These are phyloP conservation scores for Aspergillus bertholletiae DNA, from an alignment of 495 filamentous ascomycete species.

Conservation along the genomic window DNA sequence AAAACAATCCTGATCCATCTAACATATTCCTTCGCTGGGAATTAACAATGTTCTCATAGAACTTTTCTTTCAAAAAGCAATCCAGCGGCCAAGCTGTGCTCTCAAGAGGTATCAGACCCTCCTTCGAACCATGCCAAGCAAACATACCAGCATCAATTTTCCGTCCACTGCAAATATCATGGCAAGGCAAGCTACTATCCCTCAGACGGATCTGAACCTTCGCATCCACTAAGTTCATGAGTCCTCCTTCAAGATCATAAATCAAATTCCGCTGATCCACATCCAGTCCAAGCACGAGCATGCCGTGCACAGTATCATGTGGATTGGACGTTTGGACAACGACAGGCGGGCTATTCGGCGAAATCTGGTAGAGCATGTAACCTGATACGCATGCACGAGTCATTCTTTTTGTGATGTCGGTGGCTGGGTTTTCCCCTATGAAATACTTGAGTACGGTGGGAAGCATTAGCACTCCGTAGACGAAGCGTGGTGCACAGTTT, in stretches of 20 bases:
- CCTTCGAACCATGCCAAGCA: constrained; percentile 12
- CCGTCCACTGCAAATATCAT: constrained; percentile 7
- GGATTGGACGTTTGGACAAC: constrained; percentile 17
- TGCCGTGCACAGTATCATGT: constrained; percentile 18
- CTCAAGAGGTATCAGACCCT: constrained; percentile 11
- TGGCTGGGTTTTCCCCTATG: constrained; percentile 12
- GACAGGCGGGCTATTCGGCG: constrained; percentile 13
- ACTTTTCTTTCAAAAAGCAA: constrained; percentile 15
- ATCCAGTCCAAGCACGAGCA: constrained; percentile 27
- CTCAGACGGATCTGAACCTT: constrained; percentile 18
- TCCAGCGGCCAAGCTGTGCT: constrained; percentile 14
- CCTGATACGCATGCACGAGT: constrained; percentile 21
- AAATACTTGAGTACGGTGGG: constrained; percentile 27
- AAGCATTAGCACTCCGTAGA: constrained; percentile 27
- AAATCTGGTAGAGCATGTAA: constrained; percentile 19
- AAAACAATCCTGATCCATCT: neutral
- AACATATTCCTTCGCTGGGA: constrained; percentile 12
- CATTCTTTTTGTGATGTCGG: constrained; percentile 18
- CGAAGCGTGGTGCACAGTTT: constrained; percentile 19
- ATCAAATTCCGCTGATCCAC: constrained; percentile 20
- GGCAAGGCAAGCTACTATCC: neutral
- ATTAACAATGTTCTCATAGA: constrained; percentile 20
- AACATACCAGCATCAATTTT: constrained; percentile 23
- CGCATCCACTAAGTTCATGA: constrained; percentile 18
- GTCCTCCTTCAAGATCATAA: constrained; percentile 21